Evolutionary conservation across 192 early-diverging fungal species (phyloP).

Genomic region (Chytriomyces hyalinus): DNA sequence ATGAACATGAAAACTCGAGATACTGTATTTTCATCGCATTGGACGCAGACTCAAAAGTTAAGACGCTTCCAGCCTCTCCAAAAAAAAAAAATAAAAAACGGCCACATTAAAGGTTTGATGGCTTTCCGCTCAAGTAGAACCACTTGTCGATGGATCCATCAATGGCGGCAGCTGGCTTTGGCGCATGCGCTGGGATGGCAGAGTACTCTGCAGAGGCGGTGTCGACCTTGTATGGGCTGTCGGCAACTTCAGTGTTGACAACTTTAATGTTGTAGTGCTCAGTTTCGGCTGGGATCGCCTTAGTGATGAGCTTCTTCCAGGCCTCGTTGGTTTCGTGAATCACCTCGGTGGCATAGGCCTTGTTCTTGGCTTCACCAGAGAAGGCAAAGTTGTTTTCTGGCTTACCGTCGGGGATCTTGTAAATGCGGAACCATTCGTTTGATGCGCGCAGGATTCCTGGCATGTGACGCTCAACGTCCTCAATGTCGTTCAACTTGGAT

Average conservation of each 20-base stretch:
- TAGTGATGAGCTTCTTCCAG: conserved; percentile 83
- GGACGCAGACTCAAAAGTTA: no score
- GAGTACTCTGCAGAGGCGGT: conserved; percentile 61
- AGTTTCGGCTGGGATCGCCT: conserved; percentile 62
- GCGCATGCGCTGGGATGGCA: conserved; percentile 58
- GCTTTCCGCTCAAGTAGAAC: conserved; percentile 91
- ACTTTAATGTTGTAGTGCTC: conserved; percentile 77
- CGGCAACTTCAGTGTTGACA: conserved; percentile 65
- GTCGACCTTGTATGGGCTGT: conserved; percentile 74
- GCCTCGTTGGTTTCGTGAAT: conserved; percentile 93
- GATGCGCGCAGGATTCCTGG: conserved; percentile 95
- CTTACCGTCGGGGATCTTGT: conserved; percentile 99
- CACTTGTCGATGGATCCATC: conserved; percentile 95
- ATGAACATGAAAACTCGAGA: no score
- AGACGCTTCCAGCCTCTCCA: no score
- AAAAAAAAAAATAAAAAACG: conserved; percentile 3
- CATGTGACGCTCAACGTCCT: conserved; percentile 97
- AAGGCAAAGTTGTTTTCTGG: conserved; percentile 99
- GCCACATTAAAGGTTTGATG: conserved; percentile 48
- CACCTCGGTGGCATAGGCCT: conserved; percentile 86
- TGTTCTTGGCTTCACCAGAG: conserved; percentile 75
- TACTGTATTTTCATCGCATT: no score
- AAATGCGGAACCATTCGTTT: conserved; percentile 99
- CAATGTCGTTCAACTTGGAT: conserved; percentile 96
- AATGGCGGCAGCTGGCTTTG: conserved; percentile 69